Evolutionary conservation across 768 basidiomycete genomes (phyloP).

Genomic region (Tephrocybe sp.): DNA sequence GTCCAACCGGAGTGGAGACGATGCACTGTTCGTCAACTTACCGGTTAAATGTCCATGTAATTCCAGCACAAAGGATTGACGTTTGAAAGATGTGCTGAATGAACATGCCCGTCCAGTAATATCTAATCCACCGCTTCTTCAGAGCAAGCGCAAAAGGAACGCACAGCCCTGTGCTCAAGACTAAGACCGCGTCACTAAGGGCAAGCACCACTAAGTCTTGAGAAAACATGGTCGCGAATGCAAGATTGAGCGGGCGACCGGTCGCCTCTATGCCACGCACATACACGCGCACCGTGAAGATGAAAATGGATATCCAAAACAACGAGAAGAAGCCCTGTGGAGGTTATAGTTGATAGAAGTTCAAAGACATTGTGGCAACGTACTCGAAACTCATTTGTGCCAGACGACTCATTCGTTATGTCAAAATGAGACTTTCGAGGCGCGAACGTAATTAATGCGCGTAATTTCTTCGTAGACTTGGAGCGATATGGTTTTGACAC

Average conservation of each 20-base stretch:
- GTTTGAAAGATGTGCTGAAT: slow-evolving; percentile 86
- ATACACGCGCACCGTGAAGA: slow-evolving; percentile 79
- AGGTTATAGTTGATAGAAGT: slow-evolving; percentile 4
- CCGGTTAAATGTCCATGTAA: slow-evolving; percentile 92
- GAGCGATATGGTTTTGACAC: slow-evolving; percentile 79
- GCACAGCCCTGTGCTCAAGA: slow-evolving; percentile 70
- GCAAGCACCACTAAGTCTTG: slow-evolving; percentile 82
- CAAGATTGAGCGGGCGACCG: slow-evolving; percentile 75
- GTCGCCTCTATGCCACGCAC: slow-evolving; percentile 73
- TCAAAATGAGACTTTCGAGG: slow-evolving; percentile 88
- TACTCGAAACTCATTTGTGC: slow-evolving; percentile 84
- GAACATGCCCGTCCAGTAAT: slow-evolving; percentile 72
- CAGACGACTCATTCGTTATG: slow-evolving; percentile 69
- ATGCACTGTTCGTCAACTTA: slow-evolving; percentile 23
- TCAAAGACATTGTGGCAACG: slow-evolving; percentile 16
- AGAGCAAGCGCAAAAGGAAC: slow-evolving; percentile 83
- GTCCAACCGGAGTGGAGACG: background rate
- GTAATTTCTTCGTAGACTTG: slow-evolving; percentile 70
- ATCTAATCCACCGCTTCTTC: slow-evolving; percentile 76
- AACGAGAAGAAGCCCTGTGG: slow-evolving; percentile 88
- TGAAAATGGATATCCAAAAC: slow-evolving; percentile 90
- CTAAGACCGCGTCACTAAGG: slow-evolving; percentile 80
- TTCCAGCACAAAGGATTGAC: slow-evolving; percentile 63
- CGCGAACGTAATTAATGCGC: slow-evolving; percentile 82
- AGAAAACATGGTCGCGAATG: slow-evolving; percentile 86